These are phyloP conservation scores for Brassica incana DNA, from an alignment of 345 rosid genomes.

Conservation along the genomic window DNA sequence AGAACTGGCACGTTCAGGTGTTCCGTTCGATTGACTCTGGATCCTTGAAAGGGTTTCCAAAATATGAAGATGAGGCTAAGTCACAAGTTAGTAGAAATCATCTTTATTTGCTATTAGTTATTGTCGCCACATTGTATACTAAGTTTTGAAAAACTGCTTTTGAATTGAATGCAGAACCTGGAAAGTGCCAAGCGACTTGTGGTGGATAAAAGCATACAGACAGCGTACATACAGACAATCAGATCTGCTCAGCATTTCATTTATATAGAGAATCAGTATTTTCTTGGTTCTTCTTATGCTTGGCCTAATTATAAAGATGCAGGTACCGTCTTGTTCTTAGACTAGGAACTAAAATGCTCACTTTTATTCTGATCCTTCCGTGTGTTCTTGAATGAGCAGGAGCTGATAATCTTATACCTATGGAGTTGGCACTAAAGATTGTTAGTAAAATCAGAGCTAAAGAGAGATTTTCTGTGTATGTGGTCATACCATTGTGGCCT, in stretches of 20 bases:
- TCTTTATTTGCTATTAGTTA: slow-evolving; percentile 20
- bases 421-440: slow-evolving; percentile 95
- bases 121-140: slow-evolving; percentile 10
- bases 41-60: slow-evolving; percentile 83
- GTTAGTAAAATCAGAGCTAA: slow-evolving; percentile 81
- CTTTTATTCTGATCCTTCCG: not conserved
- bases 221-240: slow-evolving; percentile 94
- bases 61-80: slow-evolving; percentile 42
- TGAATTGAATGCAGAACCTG: slow-evolving; percentile 67
- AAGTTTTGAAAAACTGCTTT: slow-evolving; percentile 10
- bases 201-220: slow-evolving; percentile 90
- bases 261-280: slow-evolving; percentile 97
- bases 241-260: slow-evolving; percentile 97
- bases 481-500: slow-evolving; percentile 96
- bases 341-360: slow-evolving; percentile 36
- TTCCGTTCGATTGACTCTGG: slow-evolving; percentile 87
- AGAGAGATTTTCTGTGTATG: slow-evolving; percentile 85
- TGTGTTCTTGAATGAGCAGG: slow-evolving; percentile 48
- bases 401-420: slow-evolving; percentile 91
- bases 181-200: slow-evolving; percentile 58
- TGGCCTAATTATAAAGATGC: slow-evolving; percentile 87
- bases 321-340: slow-evolving; percentile 50
- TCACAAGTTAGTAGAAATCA: slow-evolving; percentile 49
- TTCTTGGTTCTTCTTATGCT: slow-evolving; percentile 94
- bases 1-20: slow-evolving; percentile 93